phyloP scores from a whole-genome alignment of 164 flowering plant genomes.

The Kingdonia uniflora region DNA sequence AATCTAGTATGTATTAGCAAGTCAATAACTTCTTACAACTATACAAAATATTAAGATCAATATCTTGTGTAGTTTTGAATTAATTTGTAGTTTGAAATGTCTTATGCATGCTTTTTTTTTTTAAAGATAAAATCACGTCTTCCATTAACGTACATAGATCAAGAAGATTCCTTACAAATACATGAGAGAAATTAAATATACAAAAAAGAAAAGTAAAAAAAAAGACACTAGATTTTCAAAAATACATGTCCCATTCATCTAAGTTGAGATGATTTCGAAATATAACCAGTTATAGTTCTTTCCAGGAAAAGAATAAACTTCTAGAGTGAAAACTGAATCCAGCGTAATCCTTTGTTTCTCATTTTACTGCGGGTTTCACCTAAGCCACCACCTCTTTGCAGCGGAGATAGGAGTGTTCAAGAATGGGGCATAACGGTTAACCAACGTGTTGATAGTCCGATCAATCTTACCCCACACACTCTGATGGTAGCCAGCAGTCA shows the following conservation, averaged over 20 bases:
- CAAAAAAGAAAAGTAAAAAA: too few species aligned
- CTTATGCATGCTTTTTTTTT: too few species aligned
- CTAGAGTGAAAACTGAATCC: constrained; percentile 6
- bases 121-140: too few species aligned
- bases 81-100: too few species aligned
- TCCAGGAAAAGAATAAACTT: constrained; percentile 10
- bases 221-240: neutral
- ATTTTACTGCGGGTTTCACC: constrained; percentile 20
- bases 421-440: constrained; percentile 74
- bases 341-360: constrained; percentile 3
- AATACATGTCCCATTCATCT: neutral
- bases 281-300: constrained; percentile 1
- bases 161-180: too few species aligned
- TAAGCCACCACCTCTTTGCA: constrained; percentile 83
- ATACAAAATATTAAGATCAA: too few species aligned
- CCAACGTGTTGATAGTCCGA: constrained; percentile 46
- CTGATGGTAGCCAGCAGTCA: constrained; percentile 79
- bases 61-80: too few species aligned
- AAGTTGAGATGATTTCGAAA: neutral
- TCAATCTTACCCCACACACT: constrained; percentile 90
- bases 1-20: too few species aligned
- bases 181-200: too few species aligned
- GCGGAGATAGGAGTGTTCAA: constrained; percentile 62
- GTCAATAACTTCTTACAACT: too few species aligned
- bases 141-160: too few species aligned